Base-by-base conservation (phyloP, 1,139 yeast species). In the Meyerozyma elateridarum region DNA sequence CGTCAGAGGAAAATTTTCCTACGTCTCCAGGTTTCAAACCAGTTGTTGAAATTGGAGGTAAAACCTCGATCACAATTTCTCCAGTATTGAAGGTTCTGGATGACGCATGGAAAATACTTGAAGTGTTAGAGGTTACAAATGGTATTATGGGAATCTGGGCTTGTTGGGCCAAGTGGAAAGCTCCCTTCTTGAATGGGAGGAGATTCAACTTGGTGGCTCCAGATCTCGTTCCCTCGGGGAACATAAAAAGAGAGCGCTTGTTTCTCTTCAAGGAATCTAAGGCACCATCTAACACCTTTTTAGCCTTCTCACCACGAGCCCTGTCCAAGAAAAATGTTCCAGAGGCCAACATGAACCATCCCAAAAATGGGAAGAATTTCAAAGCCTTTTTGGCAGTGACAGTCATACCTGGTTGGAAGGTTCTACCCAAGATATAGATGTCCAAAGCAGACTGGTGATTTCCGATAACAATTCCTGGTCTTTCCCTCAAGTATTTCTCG, bases 161-260 rank as follows among this genome's bases (percentile, higher is more conserved):
- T 58, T 89, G 95, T 40, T 83, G 83, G 8, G 99, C 98, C 50
- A 91, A 72, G 59, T 91, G 96, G 76, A 93, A 93, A 0, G 97
- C 97, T 31, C 99, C 99, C 54, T 93, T 93, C 58, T 91, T 91
- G 60, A 91, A 85, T 1, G 95, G 95, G 35, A 85, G 67, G 56
- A 93, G 61, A 8, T 71, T 78, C 32, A 94, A 80, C 28, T 68
- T 68, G 16, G 73, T 63, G 11, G 82, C 59, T 41, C 79, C 84
- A 0, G 96, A 85, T 55, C 99, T 76, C 1, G 98, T 93, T 15
- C 99, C 99, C 57, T 89, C 95, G 12, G 96, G 95, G 68, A 85
- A 89, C 61, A 89, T 75, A 66, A 80, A 89, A 25, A 89, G 69
- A 8, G 83, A 85, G 51, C 91, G 68, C 47, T 78, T 76, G 29